phyloP scores from a whole-genome alignment of 163 green algal species.

The Prototheca wickerhamii region DNA sequence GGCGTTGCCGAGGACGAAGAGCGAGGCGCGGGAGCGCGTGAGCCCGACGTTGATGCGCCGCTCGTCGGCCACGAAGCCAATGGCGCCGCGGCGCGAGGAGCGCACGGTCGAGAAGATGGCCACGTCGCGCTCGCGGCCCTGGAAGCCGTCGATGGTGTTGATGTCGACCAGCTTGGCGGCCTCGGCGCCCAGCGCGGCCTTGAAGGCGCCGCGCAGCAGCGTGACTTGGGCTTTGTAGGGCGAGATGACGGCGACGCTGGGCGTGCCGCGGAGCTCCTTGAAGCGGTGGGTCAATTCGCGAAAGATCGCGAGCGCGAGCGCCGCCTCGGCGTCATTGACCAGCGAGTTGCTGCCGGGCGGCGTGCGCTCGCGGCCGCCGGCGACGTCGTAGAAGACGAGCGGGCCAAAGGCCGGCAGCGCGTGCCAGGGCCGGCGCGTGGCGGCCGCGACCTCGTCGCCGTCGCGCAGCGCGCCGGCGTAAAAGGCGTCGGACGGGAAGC shows the following conservation, averaged over 20 bases:
- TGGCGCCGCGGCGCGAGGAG: slow-evolving; percentile 70
- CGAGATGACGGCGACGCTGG: slow-evolving; percentile 69
- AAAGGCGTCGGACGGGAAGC: slow-evolving; percentile 78
- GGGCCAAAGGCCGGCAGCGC: slow-evolving; percentile 6
- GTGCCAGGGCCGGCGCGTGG: slow-evolving; percentile 57
- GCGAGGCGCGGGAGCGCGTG: slow-evolving; percentile 65
- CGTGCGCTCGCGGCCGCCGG: slow-evolving; percentile 39
- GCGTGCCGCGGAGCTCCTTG: slow-evolving; percentile 25
- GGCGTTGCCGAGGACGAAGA: slow-evolving; percentile 61
- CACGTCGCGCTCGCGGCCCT: slow-evolving; percentile 92
- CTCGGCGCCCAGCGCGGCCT: slow-evolving; percentile 49
- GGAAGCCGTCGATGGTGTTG: slow-evolving; percentile 90
- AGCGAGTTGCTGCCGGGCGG: slow-evolving; percentile 46
- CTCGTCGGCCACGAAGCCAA: slow-evolving; percentile 84
- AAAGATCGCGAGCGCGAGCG: slow-evolving; percentile 61
- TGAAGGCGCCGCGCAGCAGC: slow-evolving; percentile 56
- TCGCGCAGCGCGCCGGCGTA: slow-evolving; percentile 69
- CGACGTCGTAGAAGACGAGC: slow-evolving; percentile 68
- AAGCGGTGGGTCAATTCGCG: slow-evolving; percentile 29
- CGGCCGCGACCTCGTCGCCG: slow-evolving; percentile 37
- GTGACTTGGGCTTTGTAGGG: slow-evolving; percentile 81
- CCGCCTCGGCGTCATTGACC: slow-evolving; percentile 61
- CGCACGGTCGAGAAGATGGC: slow-evolving; percentile 93
- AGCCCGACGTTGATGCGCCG: slow-evolving; percentile 88
- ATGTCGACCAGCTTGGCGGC: slow-evolving; percentile 67